Conservation (phyloP, 305 asterid genomes). For the Lippia alba region DNA sequence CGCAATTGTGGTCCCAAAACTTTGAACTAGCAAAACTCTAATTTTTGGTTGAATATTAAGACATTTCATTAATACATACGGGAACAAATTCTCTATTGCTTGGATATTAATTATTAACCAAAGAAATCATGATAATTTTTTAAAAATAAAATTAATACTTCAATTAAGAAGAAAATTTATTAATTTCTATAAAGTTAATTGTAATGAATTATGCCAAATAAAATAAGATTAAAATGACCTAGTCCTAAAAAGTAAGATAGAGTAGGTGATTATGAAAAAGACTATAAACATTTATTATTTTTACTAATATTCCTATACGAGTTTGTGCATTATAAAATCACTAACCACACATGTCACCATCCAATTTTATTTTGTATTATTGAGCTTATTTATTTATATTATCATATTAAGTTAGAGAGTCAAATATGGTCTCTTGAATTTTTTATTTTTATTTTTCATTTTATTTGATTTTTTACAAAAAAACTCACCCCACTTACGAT, state of each 20-base stretch:
- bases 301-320: background rate
- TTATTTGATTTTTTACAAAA: too few species aligned
- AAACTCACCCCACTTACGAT: too few species aligned
- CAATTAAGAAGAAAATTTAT: background rate
- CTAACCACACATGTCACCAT: conserved; percentile 28
- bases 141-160: background rate
- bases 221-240: background rate
- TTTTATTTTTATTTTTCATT: too few species aligned
- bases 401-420: too few species aligned
- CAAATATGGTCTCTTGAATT: too few species aligned
- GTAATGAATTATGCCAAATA: background rate
- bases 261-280: conserved; percentile 35
- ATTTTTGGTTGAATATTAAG: too few species aligned
- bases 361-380: background rate
- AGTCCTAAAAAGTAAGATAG: conserved; percentile 8
- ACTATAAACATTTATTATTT: conserved; percentile 25
- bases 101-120: too few species aligned
- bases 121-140: too few species aligned
- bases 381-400: background rate
- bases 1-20: too few species aligned
- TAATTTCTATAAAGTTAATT: background rate
- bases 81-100: too few species aligned
- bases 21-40: too few species aligned
- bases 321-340: conserved; percentile 10
- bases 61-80: too few species aligned